These are phyloP conservation scores for Fonsecaea pedrosoi DNA, from an alignment of 2,329 filamentous ascomycete genomes.

Conservation along the genomic window DNA sequence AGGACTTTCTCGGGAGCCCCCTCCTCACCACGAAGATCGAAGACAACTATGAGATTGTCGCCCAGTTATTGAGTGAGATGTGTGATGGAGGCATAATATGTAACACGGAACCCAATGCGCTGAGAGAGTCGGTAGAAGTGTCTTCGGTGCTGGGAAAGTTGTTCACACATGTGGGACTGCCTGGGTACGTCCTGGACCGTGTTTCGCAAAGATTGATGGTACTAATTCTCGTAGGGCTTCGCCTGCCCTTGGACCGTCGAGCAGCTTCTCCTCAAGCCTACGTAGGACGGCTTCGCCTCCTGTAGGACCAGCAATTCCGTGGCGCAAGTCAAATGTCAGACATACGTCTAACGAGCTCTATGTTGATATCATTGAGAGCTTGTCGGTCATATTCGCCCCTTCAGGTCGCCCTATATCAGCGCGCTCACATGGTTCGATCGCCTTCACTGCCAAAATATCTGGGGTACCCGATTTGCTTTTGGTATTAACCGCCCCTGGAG, in stretches of 20 bases:
- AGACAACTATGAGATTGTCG: conserved; percentile 88
- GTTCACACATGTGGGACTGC: conserved; percentile 83
- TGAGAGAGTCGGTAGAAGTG: conserved; percentile 89
- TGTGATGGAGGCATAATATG: conserved; percentile 89
- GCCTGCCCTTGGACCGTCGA: conserved; percentile 49
- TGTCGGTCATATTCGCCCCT: conserved; percentile 86
- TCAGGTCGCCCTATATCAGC: conserved; percentile 87
- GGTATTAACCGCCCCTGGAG: conserved; percentile 77
- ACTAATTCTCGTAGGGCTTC: conserved; percentile 46
- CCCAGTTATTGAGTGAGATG: conserved; percentile 92
- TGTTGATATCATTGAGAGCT: conserved; percentile 90
- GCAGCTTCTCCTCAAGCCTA: conserved; percentile 51
- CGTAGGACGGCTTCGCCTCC: conserved; percentile 41
- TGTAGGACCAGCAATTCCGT: conserved; percentile 70
- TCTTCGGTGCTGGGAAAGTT: conserved; percentile 89
- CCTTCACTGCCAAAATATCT: conserved; percentile 93
- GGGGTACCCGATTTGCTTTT: conserved; percentile 90
- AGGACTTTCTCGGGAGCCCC: conserved; percentile 91
- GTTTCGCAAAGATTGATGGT: neutral
- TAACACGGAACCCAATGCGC: conserved; percentile 90
- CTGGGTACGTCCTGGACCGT: conserved; percentile 60
- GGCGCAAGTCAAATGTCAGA: conserved; percentile 88
- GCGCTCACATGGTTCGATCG: conserved; percentile 88
- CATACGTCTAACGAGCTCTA: conserved; percentile 98
- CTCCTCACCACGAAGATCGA: conserved; percentile 86